phyloP scores from a whole-genome alignment of 768 basidiomycete genomes.

The Kwoniella europaea region DNA sequence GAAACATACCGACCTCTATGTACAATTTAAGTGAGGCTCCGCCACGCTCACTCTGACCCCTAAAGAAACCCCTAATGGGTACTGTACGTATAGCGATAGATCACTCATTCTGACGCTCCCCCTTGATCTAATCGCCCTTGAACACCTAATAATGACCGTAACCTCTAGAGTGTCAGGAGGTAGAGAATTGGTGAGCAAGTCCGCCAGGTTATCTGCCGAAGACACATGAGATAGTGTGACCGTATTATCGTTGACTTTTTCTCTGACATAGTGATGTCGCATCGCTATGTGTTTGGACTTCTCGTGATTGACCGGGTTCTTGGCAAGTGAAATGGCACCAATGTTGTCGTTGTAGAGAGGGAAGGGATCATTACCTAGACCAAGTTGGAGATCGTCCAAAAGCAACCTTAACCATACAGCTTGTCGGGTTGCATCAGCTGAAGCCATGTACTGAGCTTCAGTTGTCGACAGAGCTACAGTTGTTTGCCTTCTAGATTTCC shows the following conservation, averaged over 20 bases:
- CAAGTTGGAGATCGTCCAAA: conserved; percentile 26
- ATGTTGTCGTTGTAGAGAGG: conserved; percentile 7
- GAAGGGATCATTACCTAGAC: conserved; percentile 5
- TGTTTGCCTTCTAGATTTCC: conserved; percentile 58
- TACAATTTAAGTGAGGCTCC: too few relatives aligned
- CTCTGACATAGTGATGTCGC: conserved; percentile 15
- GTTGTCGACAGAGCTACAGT: conserved; percentile 59
- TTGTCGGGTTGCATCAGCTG: conserved; percentile 56
- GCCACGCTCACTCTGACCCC: too few relatives aligned
- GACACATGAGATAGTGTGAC: neutral
- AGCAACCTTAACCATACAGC: conserved; percentile 56
- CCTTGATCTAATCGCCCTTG: conserved; percentile 12
- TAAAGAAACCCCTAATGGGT: too few relatives aligned
- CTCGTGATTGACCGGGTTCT: conserved; percentile 10
- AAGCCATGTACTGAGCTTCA: conserved; percentile 63
- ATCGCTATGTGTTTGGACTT: conserved; percentile 18
- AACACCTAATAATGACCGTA: conserved; percentile 8
- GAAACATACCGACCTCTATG: too few relatives aligned
- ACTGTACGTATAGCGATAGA: neutral
- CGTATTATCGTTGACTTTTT: conserved; percentile 15
- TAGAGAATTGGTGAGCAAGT: conserved; percentile 1
- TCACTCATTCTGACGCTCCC: conserved; percentile 5
- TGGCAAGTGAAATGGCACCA: conserved; percentile 8
- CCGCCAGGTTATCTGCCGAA: conserved; percentile 6
- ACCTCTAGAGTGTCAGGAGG: conserved; percentile 7